phyloP scores from a whole-genome alignment of 2,329 filamentous ascomycete species.

The Xylariaceae sp. region DNA sequence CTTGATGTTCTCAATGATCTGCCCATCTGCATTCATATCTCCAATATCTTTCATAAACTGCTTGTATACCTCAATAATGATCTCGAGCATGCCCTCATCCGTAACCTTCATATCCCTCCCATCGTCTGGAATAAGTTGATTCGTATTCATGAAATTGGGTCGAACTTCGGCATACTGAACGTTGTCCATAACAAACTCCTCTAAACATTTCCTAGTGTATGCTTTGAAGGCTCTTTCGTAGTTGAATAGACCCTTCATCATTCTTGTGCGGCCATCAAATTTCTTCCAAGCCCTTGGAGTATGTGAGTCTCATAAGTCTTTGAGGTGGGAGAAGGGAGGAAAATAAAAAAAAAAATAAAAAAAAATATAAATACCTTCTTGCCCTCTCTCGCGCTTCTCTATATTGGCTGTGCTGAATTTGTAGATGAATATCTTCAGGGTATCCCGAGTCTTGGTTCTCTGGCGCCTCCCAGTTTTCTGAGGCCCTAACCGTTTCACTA shows the following conservation, averaged over 20 bases:
- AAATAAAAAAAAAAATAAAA: too few relatives aligned
- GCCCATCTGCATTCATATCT: slow-evolving; percentile 32
- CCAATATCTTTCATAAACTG: slow-evolving; percentile 44
- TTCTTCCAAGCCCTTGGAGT: slow-evolving; percentile 55
- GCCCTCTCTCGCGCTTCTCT: slow-evolving; percentile 25
- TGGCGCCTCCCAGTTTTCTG: not conserved
- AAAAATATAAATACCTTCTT: slow-evolving; percentile 23
- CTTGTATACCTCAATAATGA: slow-evolving; percentile 52
- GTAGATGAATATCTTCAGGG: slow-evolving; percentile 22
- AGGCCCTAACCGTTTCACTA: slow-evolving; percentile 2
- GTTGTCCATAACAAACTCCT: slow-evolving; percentile 57
- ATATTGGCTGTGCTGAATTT: slow-evolving; percentile 17
- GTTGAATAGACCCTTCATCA: slow-evolving; percentile 63
- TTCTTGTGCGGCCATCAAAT: slow-evolving; percentile 64
- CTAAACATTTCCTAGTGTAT: slow-evolving; percentile 57
- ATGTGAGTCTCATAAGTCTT: slow-evolving; percentile 12
- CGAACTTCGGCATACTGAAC: slow-evolving; percentile 65
- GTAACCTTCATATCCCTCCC: slow-evolving; percentile 45
- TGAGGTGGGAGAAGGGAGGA: too few relatives aligned
- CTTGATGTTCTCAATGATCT: slow-evolving; percentile 25
- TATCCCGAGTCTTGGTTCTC: slow-evolving; percentile 16
- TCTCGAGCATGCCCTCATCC: slow-evolving; percentile 54
- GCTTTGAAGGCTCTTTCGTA: slow-evolving; percentile 58
- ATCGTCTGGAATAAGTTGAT: slow-evolving; percentile 53
- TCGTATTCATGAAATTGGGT: slow-evolving; percentile 60